phyloP scores from a whole-genome alignment of 2,329 filamentous ascomycete genomes.

The Diaporthe amygdali region DNA sequence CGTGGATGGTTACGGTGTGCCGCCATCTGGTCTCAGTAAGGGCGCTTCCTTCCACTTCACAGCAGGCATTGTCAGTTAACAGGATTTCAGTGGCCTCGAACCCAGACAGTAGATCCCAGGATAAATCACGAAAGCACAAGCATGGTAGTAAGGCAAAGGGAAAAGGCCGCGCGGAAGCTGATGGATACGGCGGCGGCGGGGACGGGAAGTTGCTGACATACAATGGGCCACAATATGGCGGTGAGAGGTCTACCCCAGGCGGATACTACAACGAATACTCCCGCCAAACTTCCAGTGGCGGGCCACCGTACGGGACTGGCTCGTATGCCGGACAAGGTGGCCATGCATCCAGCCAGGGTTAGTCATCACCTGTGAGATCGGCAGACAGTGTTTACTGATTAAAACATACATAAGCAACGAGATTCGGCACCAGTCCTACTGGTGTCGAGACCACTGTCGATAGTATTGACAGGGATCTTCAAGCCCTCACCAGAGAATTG shows the following conservation, averaged over 20 bases:
- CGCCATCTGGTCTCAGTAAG: background rate
- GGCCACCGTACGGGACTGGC: background rate
- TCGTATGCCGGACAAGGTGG: background rate
- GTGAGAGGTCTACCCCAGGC: background rate
- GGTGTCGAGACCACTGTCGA: background rate
- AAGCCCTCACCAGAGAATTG: background rate
- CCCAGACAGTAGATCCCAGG: background rate
- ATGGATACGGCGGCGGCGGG: background rate
- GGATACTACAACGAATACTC: background rate
- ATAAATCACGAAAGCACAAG: conserved; percentile 11
- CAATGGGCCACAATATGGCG: background rate
- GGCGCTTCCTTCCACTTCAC: background rate
- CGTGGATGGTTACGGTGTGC: background rate
- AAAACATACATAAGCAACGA: background rate
- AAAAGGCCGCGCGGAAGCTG: background rate
- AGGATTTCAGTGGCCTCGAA: background rate
- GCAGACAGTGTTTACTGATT: background rate
- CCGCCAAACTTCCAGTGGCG: background rate
- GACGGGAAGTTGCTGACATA: background rate
- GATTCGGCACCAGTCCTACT: background rate
- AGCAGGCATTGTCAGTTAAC: background rate
- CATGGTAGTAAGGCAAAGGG: background rate
- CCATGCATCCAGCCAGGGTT: background rate
- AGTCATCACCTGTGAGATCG: background rate
- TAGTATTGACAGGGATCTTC: background rate